Conservation (phyloP, 164 flowering plant genomes). For the Kingdonia uniflora region DNA sequence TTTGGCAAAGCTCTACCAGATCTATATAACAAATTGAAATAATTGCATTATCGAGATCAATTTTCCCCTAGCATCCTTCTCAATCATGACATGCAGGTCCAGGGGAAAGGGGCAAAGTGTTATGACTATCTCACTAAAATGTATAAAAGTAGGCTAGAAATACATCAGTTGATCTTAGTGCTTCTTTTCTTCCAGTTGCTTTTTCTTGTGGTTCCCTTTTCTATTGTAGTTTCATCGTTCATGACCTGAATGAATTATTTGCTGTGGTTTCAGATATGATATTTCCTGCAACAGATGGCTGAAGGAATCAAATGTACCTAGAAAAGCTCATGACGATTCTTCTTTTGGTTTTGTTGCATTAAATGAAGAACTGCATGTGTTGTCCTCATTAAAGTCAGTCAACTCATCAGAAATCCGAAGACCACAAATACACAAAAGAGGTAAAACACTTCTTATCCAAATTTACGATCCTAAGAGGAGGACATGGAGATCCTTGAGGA, state of each 20-base stretch:
- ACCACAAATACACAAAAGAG: slow-evolving; percentile 33
- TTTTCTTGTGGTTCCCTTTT: no score
- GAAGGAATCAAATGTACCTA: slow-evolving; percentile 59
- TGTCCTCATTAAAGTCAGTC: slow-evolving; percentile 24
- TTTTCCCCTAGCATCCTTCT: no score
- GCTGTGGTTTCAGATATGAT: slow-evolving; percentile 38
- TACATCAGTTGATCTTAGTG: no score
- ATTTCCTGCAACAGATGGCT: slow-evolving; percentile 52
- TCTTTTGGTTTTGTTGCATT: slow-evolving; percentile 54
- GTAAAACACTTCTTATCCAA: slow-evolving; percentile 38
- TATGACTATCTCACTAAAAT: no score
- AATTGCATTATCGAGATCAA: no score
- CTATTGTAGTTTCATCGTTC: no score
- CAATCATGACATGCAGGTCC: no score
- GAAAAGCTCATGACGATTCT: slow-evolving; percentile 26
- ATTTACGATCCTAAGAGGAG: slow-evolving; percentile 55
- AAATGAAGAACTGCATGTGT: slow-evolving; percentile 52
- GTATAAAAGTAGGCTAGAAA: no score
- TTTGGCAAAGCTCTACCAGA: no score
- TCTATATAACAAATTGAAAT: no score
- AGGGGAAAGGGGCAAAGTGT: no score
- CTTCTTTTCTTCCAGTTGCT: no score
- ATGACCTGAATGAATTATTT: not conserved
- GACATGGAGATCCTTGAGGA: slow-evolving; percentile 52
- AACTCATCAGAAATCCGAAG: slow-evolving; percentile 27